These are phyloP conservation scores for Cucurbita maxima DNA, from an alignment of 306 rosid genomes.

Conservation along the genomic window DNA sequence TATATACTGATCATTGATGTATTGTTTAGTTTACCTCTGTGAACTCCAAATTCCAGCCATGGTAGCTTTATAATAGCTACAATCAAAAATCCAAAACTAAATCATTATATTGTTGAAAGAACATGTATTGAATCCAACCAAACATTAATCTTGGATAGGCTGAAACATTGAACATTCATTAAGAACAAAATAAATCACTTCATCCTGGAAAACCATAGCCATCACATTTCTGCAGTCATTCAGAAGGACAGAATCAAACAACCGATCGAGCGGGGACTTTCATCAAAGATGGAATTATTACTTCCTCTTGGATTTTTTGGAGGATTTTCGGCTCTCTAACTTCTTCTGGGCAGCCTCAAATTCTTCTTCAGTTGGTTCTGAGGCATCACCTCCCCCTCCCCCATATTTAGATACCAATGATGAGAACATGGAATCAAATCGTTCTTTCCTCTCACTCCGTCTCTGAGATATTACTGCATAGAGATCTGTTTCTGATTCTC, in stretches of 20 bases:
- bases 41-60: too few relatives aligned
- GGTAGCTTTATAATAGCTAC: too few relatives aligned
- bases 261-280: background rate
- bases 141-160: too few relatives aligned
- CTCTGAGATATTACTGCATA: conserved; percentile 57
- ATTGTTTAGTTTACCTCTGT: too few relatives aligned
- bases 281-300: conserved; percentile 7
- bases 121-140: too few relatives aligned
- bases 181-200: background rate
- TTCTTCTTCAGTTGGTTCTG: conserved; percentile 81
- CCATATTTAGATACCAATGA: conserved; percentile 70
- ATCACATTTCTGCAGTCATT: background rate
- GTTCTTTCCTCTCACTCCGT: conserved; percentile 39
- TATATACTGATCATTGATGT: too few relatives aligned
- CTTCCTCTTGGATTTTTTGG: conserved; percentile 50
- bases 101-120: too few relatives aligned
- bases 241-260: background rate
- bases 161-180: background rate
- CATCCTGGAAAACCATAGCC: background rate
- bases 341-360: conserved; percentile 68
- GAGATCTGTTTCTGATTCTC: conserved; percentile 37
- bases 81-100: too few relatives aligned
- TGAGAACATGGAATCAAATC: conserved; percentile 67
- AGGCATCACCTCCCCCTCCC: conserved; percentile 33
- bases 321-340: conserved; percentile 39